Percentiles rank a stretch among this genome's conserved stretches.
These are phyloP conservation scores for Coffea eugenioides DNA, from an alignment of 257 asterid species.

Conservation along the genomic window DNA sequence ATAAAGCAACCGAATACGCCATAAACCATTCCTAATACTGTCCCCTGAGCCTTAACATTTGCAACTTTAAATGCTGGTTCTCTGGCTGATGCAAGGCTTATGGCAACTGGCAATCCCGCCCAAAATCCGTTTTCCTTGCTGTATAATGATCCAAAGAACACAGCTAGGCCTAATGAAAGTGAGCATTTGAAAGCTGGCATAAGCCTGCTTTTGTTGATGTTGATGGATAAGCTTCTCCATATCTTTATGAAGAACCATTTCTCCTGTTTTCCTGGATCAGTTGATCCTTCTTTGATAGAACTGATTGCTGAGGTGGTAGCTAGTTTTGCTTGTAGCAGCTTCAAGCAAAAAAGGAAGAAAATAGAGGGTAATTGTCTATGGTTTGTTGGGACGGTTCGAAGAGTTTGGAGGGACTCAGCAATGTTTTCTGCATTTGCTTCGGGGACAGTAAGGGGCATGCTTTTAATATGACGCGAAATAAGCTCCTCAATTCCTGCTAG, in stretches of 20 bases:
- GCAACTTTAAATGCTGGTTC: conserved; percentile 76
- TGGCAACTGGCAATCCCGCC: conserved; percentile 83
- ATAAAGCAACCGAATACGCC: conserved; percentile 77
- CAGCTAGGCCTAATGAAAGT: conserved; percentile 65
- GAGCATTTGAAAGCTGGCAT: conserved; percentile 67
- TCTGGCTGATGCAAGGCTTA: conserved; percentile 61
- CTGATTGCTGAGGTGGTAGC: background rate
- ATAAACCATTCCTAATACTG: conserved; percentile 76
- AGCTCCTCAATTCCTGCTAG: conserved; percentile 29
- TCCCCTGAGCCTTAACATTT: conserved; percentile 77
- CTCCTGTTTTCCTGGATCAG: conserved; percentile 18
- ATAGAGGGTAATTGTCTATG: conserved; percentile 45
- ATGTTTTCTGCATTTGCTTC: conserved; percentile 35
- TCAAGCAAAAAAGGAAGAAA: conserved; percentile 70
- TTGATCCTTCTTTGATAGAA: conserved; percentile 18
- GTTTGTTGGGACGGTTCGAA: conserved; percentile 34
- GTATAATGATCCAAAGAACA: conserved; percentile 55
- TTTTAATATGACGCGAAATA: conserved; percentile 43
- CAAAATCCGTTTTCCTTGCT: conserved; percentile 71
- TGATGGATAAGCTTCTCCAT: conserved; percentile 20
- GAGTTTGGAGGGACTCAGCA: conserved; percentile 43
- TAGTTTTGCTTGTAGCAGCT: conserved; percentile 49
- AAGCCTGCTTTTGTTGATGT: conserved; percentile 39
- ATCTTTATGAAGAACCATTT: conserved; percentile 2
- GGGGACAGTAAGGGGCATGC: conserved; percentile 40